phyloP scores from a whole-genome alignment of 2,329 filamentous ascomycete genomes.

The Dryadomyces quercus-mongolicae region DNA sequence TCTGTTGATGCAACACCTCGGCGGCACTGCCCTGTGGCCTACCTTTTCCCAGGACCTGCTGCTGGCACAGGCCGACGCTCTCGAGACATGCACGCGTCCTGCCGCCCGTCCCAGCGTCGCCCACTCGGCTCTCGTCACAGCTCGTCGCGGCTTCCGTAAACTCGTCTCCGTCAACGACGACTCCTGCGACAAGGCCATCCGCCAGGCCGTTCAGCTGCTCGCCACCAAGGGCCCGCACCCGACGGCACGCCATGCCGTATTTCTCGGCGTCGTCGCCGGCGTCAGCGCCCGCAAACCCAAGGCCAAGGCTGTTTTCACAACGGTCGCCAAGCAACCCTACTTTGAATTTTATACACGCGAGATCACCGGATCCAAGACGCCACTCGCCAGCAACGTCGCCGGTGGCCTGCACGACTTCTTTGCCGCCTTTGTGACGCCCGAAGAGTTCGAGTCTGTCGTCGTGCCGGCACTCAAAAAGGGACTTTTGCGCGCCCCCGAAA shows the following conservation, averaged over 20 bases:
- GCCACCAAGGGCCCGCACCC: constrained; percentile 54
- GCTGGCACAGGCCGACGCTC: constrained; percentile 54
- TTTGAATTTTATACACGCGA: constrained; percentile 78
- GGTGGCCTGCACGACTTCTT: constrained; percentile 75
- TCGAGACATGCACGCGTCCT: constrained; percentile 68
- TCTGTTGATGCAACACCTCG: constrained; percentile 61
- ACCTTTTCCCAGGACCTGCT: constrained; percentile 54
- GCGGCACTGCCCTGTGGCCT: constrained; percentile 49
- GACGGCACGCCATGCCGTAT: constrained; percentile 57
- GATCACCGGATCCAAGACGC: constrained; percentile 64
- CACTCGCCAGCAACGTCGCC: constrained; percentile 60
- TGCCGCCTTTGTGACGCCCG: constrained; percentile 53
- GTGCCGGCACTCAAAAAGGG: constrained; percentile 80
- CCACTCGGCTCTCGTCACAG: constrained; percentile 63
- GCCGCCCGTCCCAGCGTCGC: constrained; percentile 51
- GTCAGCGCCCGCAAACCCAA: constrained; percentile 63
- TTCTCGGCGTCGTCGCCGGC: constrained; percentile 78
- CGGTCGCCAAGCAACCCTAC: constrained; percentile 53
- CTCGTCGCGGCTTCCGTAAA: constrained; percentile 67
- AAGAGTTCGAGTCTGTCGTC: constrained; percentile 65
- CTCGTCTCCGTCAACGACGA: constrained; percentile 45
- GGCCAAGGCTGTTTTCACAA: constrained; percentile 49
- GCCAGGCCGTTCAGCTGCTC: constrained; percentile 51
- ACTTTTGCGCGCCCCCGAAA: constrained; percentile 77
- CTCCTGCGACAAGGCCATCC: constrained; percentile 47